Evolutionary conservation across 805 yeast genomes (phyloP).

Genomic region (Yamadazyma phyllophila): DNA sequence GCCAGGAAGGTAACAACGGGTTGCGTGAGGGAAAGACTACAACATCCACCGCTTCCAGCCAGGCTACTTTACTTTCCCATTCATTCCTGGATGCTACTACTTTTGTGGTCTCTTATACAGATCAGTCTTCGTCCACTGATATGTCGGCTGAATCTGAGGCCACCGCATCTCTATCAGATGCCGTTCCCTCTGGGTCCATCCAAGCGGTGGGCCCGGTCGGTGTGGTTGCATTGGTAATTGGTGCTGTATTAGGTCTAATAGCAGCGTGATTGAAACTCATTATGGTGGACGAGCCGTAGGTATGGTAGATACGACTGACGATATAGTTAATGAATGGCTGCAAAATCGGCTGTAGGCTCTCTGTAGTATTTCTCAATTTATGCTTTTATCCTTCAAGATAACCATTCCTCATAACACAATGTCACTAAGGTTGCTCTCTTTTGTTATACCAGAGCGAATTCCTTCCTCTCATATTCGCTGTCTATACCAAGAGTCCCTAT

Average conservation of each 20-base stretch:
- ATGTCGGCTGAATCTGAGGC: too few relatives aligned
- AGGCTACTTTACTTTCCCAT: neutral
- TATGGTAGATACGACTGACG: too few relatives aligned
- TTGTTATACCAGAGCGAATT: neutral
- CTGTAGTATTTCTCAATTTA: too few relatives aligned
- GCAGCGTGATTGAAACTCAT: neutral
- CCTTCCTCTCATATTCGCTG: neutral
- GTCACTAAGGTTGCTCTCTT: too few relatives aligned
- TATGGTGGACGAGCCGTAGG: too few relatives aligned
- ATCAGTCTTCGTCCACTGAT: too few relatives aligned
- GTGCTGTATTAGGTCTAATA: neutral
- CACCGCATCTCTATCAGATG: neutral
- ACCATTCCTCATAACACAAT: too few relatives aligned
- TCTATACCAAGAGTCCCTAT: neutral
- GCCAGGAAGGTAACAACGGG: neutral
- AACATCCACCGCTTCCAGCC: neutral
- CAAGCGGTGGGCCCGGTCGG: neutral
- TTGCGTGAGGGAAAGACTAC: neutral
- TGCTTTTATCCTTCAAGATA: too few relatives aligned
- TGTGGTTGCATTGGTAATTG: neutral
- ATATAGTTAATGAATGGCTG: too few relatives aligned
- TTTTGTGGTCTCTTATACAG: too few relatives aligned
- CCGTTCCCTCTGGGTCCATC: neutral
- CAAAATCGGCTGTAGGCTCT: too few relatives aligned
- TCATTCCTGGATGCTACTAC: too few relatives aligned